Percentiles rank a stretch among this genome's conserved stretches.
Evolutionary conservation across 164 flowering plant genomes (phyloP).

Genomic region (Taxillus chinensis): DNA sequence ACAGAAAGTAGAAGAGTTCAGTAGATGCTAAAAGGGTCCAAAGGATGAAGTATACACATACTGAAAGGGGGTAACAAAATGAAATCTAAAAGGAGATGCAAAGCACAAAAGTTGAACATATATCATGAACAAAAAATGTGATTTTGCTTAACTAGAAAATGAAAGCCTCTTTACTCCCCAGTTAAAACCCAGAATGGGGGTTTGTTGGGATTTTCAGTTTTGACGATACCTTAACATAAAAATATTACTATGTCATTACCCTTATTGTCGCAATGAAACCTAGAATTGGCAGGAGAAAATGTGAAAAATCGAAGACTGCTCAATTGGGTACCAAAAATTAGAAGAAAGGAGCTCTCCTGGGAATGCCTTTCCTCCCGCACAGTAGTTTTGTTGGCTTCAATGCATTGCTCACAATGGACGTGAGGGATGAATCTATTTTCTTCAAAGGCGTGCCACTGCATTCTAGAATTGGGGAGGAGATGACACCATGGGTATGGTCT

Average conservation of each 20-base stretch:
- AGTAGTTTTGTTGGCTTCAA: constrained; percentile 32
- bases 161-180: not conserved
- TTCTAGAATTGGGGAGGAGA: constrained; percentile 4
- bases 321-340: constrained; percentile 5
- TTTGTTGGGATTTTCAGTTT: not conserved
- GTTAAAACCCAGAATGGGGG: not conserved
- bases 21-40: too few species aligned
- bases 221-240: not conserved
- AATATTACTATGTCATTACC: too few species aligned
- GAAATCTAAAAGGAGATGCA: too few species aligned
- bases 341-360: constrained; percentile 39
- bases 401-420: constrained; percentile 6
- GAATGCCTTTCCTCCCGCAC: constrained; percentile 48
- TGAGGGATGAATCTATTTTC: constrained; percentile 14
- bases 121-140: too few species aligned
- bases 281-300: too few species aligned
- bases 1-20: too few species aligned
- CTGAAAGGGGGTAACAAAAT: too few species aligned
- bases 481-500: constrained; percentile 5
- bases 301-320: too few species aligned
- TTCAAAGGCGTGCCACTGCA: constrained; percentile 2
- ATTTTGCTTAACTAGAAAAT: too few species aligned
- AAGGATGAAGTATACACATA: too few species aligned
- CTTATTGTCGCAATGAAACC: too few species aligned
- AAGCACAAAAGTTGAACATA: too few species aligned